Evolutionary conservation across 768 basidiomycete genomes (phyloP).

Genomic region (Daedaleopsis sinensis): DNA sequence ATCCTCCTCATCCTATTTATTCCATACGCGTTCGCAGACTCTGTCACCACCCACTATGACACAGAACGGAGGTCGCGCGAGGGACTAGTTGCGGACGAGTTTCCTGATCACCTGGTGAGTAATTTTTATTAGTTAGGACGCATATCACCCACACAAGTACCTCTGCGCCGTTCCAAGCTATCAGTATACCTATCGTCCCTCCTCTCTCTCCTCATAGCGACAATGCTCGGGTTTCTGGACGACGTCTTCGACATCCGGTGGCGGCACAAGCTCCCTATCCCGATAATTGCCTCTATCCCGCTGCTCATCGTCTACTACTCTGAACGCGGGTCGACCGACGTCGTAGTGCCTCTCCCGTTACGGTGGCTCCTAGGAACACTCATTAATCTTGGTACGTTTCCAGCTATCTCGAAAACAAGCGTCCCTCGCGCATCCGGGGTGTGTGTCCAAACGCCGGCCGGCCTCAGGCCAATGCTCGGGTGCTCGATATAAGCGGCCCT

Average conservation of each 20-base stretch:
- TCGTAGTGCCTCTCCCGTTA: conserved; percentile 88
- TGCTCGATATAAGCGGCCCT: too few species aligned
- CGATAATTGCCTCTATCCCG: conserved; percentile 93
- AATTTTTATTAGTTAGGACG: not conserved
- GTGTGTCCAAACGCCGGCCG: too few species aligned
- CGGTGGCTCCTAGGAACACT: conserved; percentile 74
- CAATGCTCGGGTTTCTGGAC: conserved; percentile 93
- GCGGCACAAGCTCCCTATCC: conserved; percentile 97
- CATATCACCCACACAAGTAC: not conserved
- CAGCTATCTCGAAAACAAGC: too few species aligned
- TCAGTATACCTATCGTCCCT: conserved; percentile 92
- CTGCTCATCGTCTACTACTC: conserved; percentile 96
- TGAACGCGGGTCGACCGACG: conserved; percentile 89
- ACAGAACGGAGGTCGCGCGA: conserved; percentile 46
- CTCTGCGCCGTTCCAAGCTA: conserved; percentile 50
- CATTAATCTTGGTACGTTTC: conserved; percentile 77
- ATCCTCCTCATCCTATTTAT: conserved; percentile 89
- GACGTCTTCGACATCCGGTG: conserved; percentile 99
- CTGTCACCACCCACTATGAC: conserved; percentile 52
- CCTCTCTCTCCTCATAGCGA: conserved; percentile 90
- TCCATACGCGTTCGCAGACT: conserved; percentile 89
- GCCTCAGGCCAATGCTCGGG: too few species aligned
- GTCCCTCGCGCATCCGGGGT: too few species aligned
- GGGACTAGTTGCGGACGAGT: conserved; percentile 67
- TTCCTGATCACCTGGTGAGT: conserved; percentile 78